Evolutionary conservation across 2,329 filamentous ascomycete genomes (phyloP), one percentile per base, ranked within the genome.

Genomic region (Colletotrichum scovillei): DNA sequence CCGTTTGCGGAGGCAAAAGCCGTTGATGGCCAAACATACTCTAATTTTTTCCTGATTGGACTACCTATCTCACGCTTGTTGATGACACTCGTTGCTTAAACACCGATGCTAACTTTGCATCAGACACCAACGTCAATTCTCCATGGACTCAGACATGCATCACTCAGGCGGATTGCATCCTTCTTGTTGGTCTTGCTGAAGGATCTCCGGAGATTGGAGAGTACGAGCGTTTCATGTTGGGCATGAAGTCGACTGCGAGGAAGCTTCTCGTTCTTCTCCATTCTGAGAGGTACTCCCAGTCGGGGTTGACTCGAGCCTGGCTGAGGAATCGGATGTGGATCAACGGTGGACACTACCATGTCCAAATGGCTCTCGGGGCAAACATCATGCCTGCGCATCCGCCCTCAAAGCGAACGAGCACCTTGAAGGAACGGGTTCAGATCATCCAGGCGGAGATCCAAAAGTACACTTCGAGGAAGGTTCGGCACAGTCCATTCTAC

Each of bases 121-220:
- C 65, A 92, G 97, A 99, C 82, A 99, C 97, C 5, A 98, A 92
- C 74, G 97, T 98, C 78, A 98, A 98, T 78, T 95, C 97, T 1
- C 95, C 96, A 0, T 99, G 97, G 97, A 99, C 97, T 0, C 95
- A 98, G 79, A 98, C 97, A 0, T 99, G 97, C 81, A 98, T 99
- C 76, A 93, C 93, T 19, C 97, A 99, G 82, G 97, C 97, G 1
- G 97, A 99, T 82, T 98, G 95, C 77, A 98, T 99, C 75, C 88
- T 99, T 8, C 88, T 99, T 9, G 95, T 99, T 32, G 97, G 95
- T 0, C 85, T 98, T 16, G 97, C 95, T 0, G 97, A 98, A 80
- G 93, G 93, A 0, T 97, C 95, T 3, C 93, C 97, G 0, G 92
- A 90, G 57, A 97, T 98, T 76, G 97, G 97, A 55, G 97, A 99